A percentile compares a stretch with the other conserved stretches of the same genome.
Evolutionary conservation across 129 eudicot species (phyloP).

Genomic region (Centella asiatica): DNA sequence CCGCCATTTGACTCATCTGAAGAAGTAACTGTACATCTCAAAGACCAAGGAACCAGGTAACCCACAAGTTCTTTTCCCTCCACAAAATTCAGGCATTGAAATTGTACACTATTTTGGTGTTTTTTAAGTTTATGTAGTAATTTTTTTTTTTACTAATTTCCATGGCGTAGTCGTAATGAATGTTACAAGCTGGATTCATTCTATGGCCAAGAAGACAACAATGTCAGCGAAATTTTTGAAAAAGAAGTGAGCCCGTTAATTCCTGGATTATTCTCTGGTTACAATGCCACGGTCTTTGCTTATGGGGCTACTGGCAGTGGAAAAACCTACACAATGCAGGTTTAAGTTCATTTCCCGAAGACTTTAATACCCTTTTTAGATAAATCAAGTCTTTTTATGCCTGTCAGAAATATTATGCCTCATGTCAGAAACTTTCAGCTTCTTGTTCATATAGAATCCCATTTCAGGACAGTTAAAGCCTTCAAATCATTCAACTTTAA

Average conservation of each 20-base stretch:
- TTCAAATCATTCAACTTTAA: not conserved
- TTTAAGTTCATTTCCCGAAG: not conserved
- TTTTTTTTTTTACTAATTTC: not conserved
- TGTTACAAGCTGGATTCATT: slow-evolving; percentile 70
- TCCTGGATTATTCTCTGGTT: slow-evolving; percentile 58
- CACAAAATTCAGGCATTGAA: not conserved
- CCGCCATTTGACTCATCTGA: slow-evolving; percentile 20
- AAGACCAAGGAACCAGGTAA: slow-evolving; percentile 70
- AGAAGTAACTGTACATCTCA: slow-evolving; percentile 71
- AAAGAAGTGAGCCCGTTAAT: slow-evolving; percentile 80
- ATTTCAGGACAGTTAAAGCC: not conserved
- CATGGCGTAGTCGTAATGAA: slow-evolving; percentile 57
- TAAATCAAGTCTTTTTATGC: not conserved
- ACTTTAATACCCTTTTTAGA: not conserved
- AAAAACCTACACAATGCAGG: slow-evolving; percentile 96
- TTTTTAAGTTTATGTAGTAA: not conserved
- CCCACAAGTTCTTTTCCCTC: not conserved
- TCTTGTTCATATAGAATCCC: not conserved
- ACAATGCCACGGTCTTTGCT: slow-evolving; percentile 78
- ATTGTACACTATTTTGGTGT: not conserved
- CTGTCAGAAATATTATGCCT: no score
- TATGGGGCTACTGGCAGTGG: slow-evolving; percentile 99
- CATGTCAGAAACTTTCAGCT: no score
- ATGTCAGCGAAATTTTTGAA: slow-evolving; percentile 48
- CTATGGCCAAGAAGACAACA: slow-evolving; percentile 59